Base-by-base conservation (phyloP, 2,329 filamentous ascomycete genomes). In the Cephalotrichum gorgonifer region DNA sequence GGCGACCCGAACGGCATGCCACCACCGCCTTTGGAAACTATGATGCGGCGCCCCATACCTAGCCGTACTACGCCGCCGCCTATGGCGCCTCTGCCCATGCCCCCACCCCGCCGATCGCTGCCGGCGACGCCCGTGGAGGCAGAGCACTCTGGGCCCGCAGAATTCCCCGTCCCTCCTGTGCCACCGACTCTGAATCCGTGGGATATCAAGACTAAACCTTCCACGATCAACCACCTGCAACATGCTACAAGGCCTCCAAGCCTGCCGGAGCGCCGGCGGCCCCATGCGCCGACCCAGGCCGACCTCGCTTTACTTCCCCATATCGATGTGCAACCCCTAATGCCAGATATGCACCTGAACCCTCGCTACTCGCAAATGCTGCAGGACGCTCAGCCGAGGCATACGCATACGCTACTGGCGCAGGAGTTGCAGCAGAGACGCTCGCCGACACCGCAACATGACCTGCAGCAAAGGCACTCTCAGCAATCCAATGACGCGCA, bases 141-240 rank as follows among this genome's bases (percentile, higher is more conserved):
- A 9, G 15, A 28, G 27, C 31, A 27, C 6, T 22, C 44, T 2
- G 41, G 47, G 11, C 42, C 43, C 14, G 43, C 50, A 14, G 17
- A 45, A 9, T 25, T 44, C 17, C 41, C 53, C 9, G 39, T 51
- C 6, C 52, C 51, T 17, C 49, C 52, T 8, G 33, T 51, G 17
- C 53, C 53, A 3, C 68, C 70, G 9, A 68, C 66, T 6, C 52
- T 61, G 11, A 67, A 72, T 47, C 70, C 70, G 6, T 74, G 70
- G 71, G 65, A 72, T 50, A 55, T 65, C 31, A 58, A 60, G 47
- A 51, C 50, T 48, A 55, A 59, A 55, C 39, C 58, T 9, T 39
- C 41, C 5, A n/a, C 28, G 28, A 9, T 39, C 30, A 23, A 43
- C 27, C 35, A 43, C 31, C 17, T 38, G 17, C 31, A 20, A 14